Percentiles rank a stretch among this genome's conserved stretches.
Conservation (phyloP, 1,139 yeast species). For the Saccharomycopsis hybrid region DNA sequence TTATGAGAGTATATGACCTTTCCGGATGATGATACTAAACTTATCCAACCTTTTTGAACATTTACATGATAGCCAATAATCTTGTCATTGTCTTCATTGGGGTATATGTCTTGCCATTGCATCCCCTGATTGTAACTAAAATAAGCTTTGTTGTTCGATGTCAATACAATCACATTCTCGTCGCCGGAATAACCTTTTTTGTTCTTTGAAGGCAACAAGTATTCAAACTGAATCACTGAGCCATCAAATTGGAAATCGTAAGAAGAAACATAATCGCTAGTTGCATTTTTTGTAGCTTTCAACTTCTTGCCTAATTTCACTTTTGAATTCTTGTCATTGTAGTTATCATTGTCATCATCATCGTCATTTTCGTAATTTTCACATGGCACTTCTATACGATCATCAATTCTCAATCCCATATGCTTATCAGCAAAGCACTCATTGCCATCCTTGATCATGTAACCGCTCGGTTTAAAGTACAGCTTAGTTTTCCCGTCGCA, state of each 20-base stretch:
- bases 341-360: neutral
- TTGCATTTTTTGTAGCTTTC: neutral
- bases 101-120: slow-evolving; percentile 36
- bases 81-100: slow-evolving; percentile 32
- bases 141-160: slow-evolving; percentile 38
- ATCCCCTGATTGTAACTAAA: slow-evolving; percentile 68
- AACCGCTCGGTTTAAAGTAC: slow-evolving; percentile 16
- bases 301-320: slow-evolving; percentile 4
- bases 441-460: slow-evolving; percentile 36
- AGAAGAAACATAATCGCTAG: neutral
- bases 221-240: neutral
- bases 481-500: slow-evolving; percentile 17
- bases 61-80: slow-evolving; percentile 40
- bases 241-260: slow-evolving; percentile 3
- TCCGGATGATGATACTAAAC: slow-evolving; percentile 37
- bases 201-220: neutral
- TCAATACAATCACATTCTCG: slow-evolving; percentile 55
- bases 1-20: slow-evolving; percentile 47
- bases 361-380: neutral
- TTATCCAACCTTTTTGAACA: slow-evolving; percentile 45
- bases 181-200: slow-evolving; percentile 28
- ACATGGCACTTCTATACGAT: slow-evolving; percentile 14
- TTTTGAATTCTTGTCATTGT: slow-evolving; percentile 5
- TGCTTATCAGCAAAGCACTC: slow-evolving; percentile 27
- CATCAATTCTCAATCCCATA: slow-evolving; percentile 8